These are phyloP conservation scores for Naumovozyma dairenensis DNA, from an alignment of 805 yeast genomes.

Conservation along the genomic window DNA sequence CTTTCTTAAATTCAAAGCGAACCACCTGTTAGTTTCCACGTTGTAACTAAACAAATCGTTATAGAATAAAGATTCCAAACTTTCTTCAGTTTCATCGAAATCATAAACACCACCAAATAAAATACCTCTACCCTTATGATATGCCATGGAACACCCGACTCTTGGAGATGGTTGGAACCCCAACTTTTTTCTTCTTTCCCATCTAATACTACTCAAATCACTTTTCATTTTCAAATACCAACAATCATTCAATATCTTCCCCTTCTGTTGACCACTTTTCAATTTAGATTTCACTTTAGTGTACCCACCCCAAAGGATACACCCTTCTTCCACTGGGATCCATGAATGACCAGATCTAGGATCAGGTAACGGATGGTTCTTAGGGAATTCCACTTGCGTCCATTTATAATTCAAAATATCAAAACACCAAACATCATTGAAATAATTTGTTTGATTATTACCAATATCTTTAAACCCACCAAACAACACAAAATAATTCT, in stretches of 20 bases:
- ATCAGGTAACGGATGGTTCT: slow-evolving; percentile 73
- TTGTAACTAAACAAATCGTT: slow-evolving; percentile 77
- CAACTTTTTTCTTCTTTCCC: slow-evolving; percentile 85
- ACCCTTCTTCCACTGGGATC: slow-evolving; percentile 71
- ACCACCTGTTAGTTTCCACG: slow-evolving; percentile 84
- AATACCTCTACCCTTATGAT: slow-evolving; percentile 78
- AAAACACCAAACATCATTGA: slow-evolving; percentile 84
- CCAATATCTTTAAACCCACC: slow-evolving; percentile 95
- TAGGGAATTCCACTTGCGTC: slow-evolving; percentile 82
- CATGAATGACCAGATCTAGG: slow-evolving; percentile 90
- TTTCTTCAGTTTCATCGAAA: slow-evolving; percentile 90
- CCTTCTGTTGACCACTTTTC: slow-evolving; percentile 78
- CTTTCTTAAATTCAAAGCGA: slow-evolving; percentile 34
- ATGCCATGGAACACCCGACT: slow-evolving; percentile 87
- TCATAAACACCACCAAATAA: slow-evolving; percentile 94
- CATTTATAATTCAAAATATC: slow-evolving; percentile 85
- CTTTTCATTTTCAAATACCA: slow-evolving; percentile 85
- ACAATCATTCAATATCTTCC: slow-evolving; percentile 76
- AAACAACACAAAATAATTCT: slow-evolving; percentile 70
- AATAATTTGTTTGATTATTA: slow-evolving; percentile 67
- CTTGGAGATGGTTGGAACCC: slow-evolving; percentile 88
- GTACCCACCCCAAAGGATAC: slow-evolving; percentile 85
- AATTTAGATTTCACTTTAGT: slow-evolving; percentile 69
- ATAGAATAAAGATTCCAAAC: slow-evolving; percentile 73
- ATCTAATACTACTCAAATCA: slow-evolving; percentile 60